A percentile compares a stretch with the other conserved stretches of the same genome.
Evolutionary conservation across 2,329 filamentous ascomycete species (phyloP).

Genomic region (Alternaria sp.): DNA sequence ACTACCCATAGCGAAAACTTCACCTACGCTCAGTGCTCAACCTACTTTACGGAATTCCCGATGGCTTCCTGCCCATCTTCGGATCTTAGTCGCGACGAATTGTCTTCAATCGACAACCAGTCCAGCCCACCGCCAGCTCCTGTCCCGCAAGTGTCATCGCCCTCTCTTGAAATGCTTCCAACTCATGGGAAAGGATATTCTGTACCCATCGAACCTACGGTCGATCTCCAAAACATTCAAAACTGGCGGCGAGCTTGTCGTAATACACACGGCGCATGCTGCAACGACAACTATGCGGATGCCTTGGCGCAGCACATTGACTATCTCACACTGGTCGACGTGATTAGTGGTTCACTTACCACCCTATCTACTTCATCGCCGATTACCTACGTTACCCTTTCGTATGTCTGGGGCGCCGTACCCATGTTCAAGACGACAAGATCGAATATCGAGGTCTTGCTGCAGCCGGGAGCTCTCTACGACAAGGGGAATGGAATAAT

Average conservation of each 20-base stretch:
- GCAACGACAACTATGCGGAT: neutral
- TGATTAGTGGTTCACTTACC: neutral
- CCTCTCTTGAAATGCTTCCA: neutral
- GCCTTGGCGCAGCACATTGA: neutral
- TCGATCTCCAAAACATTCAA: neutral
- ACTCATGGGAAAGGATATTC: neutral
- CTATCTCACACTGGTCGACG: neutral
- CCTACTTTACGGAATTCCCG: neutral
- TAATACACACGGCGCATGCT: neutral
- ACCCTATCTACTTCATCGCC: neutral
- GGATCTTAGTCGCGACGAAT: neutral
- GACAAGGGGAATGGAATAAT: neutral
- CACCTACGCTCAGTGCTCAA: neutral
- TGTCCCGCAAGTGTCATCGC: neutral
- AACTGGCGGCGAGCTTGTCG: neutral
- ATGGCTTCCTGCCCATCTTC: neutral
- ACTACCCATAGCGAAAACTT: neutral
- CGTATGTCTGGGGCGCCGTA: neutral
- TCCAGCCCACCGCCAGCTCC: neutral
- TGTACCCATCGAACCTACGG: neutral
- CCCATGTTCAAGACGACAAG: neutral
- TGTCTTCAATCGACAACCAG: neutral
- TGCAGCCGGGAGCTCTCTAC: neutral
- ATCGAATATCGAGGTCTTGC: neutral
- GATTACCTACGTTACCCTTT: neutral